Evolutionary conservation across 352 stramenopile genomes (phyloP).

Genomic region (Aphanomyces cochlioides): DNA sequence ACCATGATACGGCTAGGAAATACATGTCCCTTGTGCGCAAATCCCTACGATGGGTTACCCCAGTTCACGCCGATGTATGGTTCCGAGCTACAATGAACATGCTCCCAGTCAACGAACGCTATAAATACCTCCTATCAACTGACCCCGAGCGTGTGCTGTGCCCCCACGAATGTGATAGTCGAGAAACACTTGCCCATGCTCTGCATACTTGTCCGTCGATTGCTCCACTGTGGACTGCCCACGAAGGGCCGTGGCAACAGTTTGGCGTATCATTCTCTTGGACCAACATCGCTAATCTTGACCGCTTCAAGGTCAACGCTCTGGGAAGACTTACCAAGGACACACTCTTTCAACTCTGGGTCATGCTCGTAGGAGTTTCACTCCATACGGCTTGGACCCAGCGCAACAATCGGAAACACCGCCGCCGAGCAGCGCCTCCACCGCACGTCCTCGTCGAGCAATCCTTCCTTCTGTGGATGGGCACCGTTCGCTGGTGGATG

Average conservation of each 20-base stretch:
- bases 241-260: neutral
- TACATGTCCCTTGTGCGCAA: neutral
- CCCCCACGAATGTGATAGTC: neutral
- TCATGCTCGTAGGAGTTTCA: neutral
- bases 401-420: too few relatives aligned
- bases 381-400: neutral
- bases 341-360: neutral
- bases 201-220: neutral
- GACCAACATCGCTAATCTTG: neutral
- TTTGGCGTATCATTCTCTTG: neutral
- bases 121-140: neutral
- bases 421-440: too few relatives aligned
- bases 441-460: too few relatives aligned
- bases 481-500: too few relatives aligned
- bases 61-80: constrained; percentile 1
- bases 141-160: neutral
- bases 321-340: neutral
- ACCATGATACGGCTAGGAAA: neutral
- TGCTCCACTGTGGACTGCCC: neutral
- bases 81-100: neutral
- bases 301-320: neutral
- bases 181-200: neutral
- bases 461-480: too few relatives aligned
- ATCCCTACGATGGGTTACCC: neutral
- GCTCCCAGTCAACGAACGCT: neutral